Conservation (phyloP, 139 green algal species). For the Tetradesmus obliquus region DNA sequence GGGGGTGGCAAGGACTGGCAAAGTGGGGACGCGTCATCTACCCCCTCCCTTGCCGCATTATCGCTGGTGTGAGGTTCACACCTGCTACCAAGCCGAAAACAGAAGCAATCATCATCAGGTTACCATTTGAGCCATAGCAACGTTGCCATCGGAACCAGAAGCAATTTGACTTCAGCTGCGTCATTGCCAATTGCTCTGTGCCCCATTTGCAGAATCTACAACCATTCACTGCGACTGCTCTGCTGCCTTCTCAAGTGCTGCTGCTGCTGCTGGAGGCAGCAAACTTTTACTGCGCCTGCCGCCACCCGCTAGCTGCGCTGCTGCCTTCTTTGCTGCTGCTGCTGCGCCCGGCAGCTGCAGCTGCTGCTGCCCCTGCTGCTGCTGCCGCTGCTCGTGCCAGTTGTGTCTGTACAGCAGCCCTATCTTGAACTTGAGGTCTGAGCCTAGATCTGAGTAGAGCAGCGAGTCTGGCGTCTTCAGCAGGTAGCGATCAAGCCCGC, state of each 20-base stretch:
- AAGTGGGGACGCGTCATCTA: too few species aligned
- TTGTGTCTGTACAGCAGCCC: slow-evolving; percentile 17
- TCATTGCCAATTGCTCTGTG: too few species aligned
- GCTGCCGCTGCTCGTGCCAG: slow-evolving; percentile 1
- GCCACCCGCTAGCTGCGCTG: not conserved
- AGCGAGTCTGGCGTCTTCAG: slow-evolving; percentile 75
- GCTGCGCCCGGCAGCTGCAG: not conserved
- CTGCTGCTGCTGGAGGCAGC: slow-evolving; percentile 32
- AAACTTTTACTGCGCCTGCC: not conserved
- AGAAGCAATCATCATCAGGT: too few species aligned
- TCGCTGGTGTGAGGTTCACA: too few species aligned
- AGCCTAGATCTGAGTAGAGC: slow-evolving; percentile 71
- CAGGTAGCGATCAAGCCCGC: slow-evolving; percentile 89
- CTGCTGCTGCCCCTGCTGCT: slow-evolving; percentile 30
- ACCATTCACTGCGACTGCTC: not conserved
- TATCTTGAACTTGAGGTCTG: slow-evolving; percentile 49
- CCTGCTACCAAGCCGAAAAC: too few species aligned
- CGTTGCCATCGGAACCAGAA: too few species aligned
- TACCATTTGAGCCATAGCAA: too few species aligned
- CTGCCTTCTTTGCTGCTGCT: slow-evolving; percentile 3
- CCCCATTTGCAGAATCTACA: too few species aligned
- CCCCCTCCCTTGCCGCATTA: too few species aligned
- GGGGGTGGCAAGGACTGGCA: too few species aligned
- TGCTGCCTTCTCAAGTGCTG: not conserved
- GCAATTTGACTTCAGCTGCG: too few species aligned